Base-by-base conservation (phyloP, 371 early-diverging fungal genomes). In the Haplosporangium sp. region DNA sequence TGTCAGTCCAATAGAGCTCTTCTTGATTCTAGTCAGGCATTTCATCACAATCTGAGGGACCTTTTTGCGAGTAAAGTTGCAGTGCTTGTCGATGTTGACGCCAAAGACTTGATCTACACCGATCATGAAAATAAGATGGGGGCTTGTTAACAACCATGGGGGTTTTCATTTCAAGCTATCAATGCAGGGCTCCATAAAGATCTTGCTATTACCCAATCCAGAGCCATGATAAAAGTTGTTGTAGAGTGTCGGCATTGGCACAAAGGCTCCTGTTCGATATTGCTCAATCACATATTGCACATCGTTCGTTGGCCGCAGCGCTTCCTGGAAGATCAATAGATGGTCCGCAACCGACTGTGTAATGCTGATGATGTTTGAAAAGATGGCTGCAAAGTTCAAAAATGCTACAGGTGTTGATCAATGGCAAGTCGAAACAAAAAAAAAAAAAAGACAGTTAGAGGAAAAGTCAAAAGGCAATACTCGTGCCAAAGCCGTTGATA, bases 221-320 rank as follows among this genome's bases (percentile, higher is more conserved):
- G 87, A 70, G 48, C 92, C 91, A 53, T 87, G 86, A 46, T 88
- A 89, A 61, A 85, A 87, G 64, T 89, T 90, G 23, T 87, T 86
- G 73, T 90, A 93, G 1, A 93, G 73, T 12, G 91, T 88, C 3
- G 93, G 91, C 42, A 87, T 86, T 18, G 94, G 94, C 2, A 87
- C 81, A 61, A 90, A 93, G 16, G 89, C 83, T 7, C 92, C 90
- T 11, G 91, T 91, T 38, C 90, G 87, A 64, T 92, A 91, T 61
- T 92, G 91, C 62, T 93, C 92, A 38, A 93, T 88, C 53, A 90
- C 87, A 76, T 86, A 91, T 59, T 91, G 90, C 48, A 93, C 89
- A 66, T 93, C 94, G 55, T 91, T 88, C 47, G 88, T 85, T 11
- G 94, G 92, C 67, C 90, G 89, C 21, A 93, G 71, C 9, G 91